phyloP scores from a whole-genome alignment of 164 flowering plant species.

The Dillenia turbinata region DNA sequence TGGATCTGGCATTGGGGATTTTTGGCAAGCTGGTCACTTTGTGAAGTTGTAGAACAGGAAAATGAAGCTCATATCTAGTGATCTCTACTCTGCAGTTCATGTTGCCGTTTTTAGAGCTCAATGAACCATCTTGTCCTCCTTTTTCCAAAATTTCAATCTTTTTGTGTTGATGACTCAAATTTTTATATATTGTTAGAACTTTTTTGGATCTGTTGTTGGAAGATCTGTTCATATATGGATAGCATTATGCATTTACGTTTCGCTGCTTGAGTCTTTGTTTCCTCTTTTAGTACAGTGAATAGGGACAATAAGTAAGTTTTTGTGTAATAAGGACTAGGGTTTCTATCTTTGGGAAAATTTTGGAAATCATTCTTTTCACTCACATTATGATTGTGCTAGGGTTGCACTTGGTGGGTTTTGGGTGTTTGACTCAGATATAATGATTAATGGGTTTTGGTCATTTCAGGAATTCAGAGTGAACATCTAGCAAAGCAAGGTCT shows the following conservation, averaged over 20 bases:
- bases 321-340: not conserved
- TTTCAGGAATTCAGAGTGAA: constrained; percentile 35
- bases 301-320: not conserved
- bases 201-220: not conserved
- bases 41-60: too few relatives aligned
- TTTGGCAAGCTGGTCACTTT: too few relatives aligned
- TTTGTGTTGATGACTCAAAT: not conserved
- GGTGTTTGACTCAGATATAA: not conserved
- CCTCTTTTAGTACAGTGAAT: not conserved
- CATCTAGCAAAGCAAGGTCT: not conserved
- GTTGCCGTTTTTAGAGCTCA: too few relatives aligned
- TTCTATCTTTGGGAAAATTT: not conserved
- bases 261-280: not conserved
- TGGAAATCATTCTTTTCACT: not conserved
- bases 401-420: not conserved
- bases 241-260: not conserved
- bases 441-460: constrained; percentile 6
- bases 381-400: not conserved
- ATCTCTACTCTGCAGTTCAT: too few relatives aligned
- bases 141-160: too few relatives aligned
- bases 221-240: not conserved
- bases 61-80: too few relatives aligned
- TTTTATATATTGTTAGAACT: constrained; percentile 4
- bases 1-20: too few relatives aligned
- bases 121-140: too few relatives aligned